phyloP scores from a whole-genome alignment of 768 basidiomycete species.

The Auricularia auricula-judae region DNA sequence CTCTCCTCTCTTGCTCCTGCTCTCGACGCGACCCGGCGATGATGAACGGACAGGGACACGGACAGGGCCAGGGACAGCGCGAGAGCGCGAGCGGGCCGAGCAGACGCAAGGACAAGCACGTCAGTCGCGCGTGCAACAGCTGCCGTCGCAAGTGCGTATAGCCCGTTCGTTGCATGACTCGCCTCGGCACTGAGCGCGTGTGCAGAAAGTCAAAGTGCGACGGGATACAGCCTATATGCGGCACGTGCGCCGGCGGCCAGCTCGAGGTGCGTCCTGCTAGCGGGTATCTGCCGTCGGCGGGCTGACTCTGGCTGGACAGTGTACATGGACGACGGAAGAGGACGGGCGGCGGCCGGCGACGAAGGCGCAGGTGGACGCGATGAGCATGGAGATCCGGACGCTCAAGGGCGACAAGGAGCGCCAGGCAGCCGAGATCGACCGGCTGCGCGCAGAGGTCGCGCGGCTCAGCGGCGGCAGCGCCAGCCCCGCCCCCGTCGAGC shows the following conservation, averaged over 20 bases:
- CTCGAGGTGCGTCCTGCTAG: neutral
- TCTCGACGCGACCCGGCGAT: too few relatives aligned
- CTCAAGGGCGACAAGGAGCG: neutral
- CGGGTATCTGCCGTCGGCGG: too few relatives aligned
- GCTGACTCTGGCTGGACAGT: neutral
- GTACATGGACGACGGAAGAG: conserved; percentile 7
- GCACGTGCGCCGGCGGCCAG: conserved; percentile 1
- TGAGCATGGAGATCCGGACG: neutral
- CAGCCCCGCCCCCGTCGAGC: neutral
- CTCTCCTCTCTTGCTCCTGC: too few relatives aligned
- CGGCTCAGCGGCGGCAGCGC: neutral
- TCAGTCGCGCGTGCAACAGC: neutral
- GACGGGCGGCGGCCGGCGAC: conserved; percentile 6
- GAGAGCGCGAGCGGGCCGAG: neutral
- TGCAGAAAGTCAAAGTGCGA: conserved; percentile 6
- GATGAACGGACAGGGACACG: too few relatives aligned
- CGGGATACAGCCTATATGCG: conserved; percentile 3
- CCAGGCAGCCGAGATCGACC: neutral
- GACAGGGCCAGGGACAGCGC: too few relatives aligned
- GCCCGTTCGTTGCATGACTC: neutral
- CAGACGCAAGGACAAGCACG: neutral
- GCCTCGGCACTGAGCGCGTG: neutral
- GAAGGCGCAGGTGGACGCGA: conserved; percentile 3
- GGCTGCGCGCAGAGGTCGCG: neutral
- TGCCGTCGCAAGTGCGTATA: neutral